Conservation (phyloP, 768 basidiomycete genomes). For the Termitomyces sp. region DNA sequence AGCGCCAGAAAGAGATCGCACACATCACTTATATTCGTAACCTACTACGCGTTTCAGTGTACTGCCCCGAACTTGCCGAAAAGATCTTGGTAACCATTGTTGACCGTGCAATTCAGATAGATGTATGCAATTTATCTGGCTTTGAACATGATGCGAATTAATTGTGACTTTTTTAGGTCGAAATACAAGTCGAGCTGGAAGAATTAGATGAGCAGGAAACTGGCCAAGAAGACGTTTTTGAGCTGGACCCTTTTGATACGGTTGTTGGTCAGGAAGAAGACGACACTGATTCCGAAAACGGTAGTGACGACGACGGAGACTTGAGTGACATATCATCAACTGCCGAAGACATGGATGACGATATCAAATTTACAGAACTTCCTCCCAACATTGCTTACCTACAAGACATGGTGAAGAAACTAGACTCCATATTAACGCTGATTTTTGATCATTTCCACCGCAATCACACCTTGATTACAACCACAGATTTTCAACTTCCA, state of each 20-base stretch:
- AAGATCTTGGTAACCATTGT: slow-evolving; percentile 82
- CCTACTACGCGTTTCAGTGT: slow-evolving; percentile 71
- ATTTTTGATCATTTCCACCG: slow-evolving; percentile 82
- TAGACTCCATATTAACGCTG: slow-evolving; percentile 82
- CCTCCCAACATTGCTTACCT: slow-evolving; percentile 61
- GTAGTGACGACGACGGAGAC: slow-evolving; percentile 31
- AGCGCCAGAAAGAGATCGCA: slow-evolving; percentile 72
- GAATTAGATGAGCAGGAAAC: slow-evolving; percentile 73
- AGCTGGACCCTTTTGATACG: slow-evolving; percentile 84
- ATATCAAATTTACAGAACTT: slow-evolving; percentile 30
- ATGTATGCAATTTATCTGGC: slow-evolving; percentile 46
- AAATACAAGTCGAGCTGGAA: slow-evolving; percentile 94
- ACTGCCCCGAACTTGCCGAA: slow-evolving; percentile 84
- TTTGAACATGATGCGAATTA: neutral
- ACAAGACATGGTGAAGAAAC: slow-evolving; percentile 84
- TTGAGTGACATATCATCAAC: slow-evolving; percentile 79
- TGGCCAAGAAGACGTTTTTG: slow-evolving; percentile 55
- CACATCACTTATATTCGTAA: slow-evolving; percentile 93
- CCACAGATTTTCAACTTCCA: slow-evolving; percentile 15
- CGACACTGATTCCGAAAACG: slow-evolving; percentile 51
- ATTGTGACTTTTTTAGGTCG: slow-evolving; percentile 53
- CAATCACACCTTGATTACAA: slow-evolving; percentile 24
- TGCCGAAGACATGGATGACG: slow-evolving; percentile 43
- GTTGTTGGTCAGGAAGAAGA: slow-evolving; percentile 70
- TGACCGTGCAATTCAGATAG: slow-evolving; percentile 93